Conservation (phyloP, 371 early-diverging fungal species). For the Mucor plumbeus region DNA sequence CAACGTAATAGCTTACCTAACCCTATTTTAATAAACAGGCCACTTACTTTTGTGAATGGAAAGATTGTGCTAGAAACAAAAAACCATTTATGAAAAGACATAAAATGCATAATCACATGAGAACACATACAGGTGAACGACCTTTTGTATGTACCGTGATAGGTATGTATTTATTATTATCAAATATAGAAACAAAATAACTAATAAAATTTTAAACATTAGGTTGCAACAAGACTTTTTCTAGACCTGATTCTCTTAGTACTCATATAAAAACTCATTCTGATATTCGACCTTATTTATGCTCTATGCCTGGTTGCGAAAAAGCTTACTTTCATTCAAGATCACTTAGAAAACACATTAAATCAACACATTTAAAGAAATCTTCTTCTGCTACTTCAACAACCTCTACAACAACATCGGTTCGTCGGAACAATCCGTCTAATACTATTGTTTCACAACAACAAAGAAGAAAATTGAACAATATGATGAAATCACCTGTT, state of each 20-base stretch:
- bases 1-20: neutral
- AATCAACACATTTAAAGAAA: constrained; percentile 25
- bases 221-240: constrained; percentile 84
- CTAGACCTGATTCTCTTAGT: constrained; percentile 86
- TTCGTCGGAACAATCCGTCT: constrained; percentile 22
- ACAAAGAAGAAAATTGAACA: constrained; percentile 10
- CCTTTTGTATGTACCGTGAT: constrained; percentile 58
- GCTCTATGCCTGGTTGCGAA: constrained; percentile 60
- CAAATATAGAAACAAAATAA: neutral
- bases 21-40: constrained; percentile 43
- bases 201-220: constrained; percentile 17
- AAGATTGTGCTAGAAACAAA: constrained; percentile 73
- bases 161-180: constrained; percentile 16
- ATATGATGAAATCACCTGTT: constrained; percentile 11
- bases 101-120: constrained; percentile 86
- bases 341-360: constrained; percentile 71
- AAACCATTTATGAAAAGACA: constrained; percentile 89
- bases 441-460: constrained; percentile 12
- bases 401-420: constrained; percentile 3
- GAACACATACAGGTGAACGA: constrained; percentile 86
- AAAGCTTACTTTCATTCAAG: constrained; percentile 81
- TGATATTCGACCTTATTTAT: constrained; percentile 73
- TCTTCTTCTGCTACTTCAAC: constrained; percentile 8
- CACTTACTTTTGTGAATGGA: constrained; percentile 84
- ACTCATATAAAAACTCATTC: constrained; percentile 91